Percentiles rank a stretch among this genome's conserved stretches.
Evolutionary conservation across 1,284 basidiomycete genomes (phyloP).

Genomic region (Ustilago xerochloae): DNA sequence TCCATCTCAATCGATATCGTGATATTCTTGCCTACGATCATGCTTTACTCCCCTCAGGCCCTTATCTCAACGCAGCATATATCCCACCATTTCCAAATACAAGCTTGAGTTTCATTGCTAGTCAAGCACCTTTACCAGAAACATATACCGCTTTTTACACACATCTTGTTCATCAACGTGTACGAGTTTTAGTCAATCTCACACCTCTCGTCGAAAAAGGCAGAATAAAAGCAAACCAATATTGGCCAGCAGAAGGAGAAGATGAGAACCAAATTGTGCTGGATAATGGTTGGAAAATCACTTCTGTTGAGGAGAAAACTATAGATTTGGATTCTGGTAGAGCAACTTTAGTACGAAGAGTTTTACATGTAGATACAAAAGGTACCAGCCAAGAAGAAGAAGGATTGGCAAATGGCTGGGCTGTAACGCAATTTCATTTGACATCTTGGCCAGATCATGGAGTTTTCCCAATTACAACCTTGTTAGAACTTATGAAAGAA

Average conservation of each 20-base stretch:
- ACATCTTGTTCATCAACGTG: constrained; percentile 36
- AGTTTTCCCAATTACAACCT: constrained; percentile 71
- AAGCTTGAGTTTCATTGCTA: constrained; percentile 81
- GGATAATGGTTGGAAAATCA: constrained; percentile 21
- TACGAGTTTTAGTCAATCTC: constrained; percentile 60
- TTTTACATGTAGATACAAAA: constrained; percentile 10
- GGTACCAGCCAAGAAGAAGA: not conserved
- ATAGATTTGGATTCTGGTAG: constrained; percentile 25
- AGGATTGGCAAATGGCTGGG: too few relatives aligned
- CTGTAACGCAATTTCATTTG: constrained; percentile 78
- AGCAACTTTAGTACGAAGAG: constrained; percentile 18
- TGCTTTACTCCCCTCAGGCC: constrained; percentile 45
- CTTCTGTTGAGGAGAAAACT: not conserved
- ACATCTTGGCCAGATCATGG: constrained; percentile 85
- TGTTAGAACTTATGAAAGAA: constrained; percentile 46
- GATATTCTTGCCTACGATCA: constrained; percentile 54
- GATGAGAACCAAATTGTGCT: constrained; percentile 16
- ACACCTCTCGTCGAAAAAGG: constrained; percentile 59
- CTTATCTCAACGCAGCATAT: constrained; percentile 58
- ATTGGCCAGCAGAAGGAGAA: constrained; percentile 49
- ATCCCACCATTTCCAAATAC: constrained; percentile 47
- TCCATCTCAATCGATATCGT: constrained; percentile 29
- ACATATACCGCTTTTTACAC: constrained; percentile 86
- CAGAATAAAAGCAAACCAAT: constrained; percentile 59
- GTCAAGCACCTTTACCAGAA: constrained; percentile 90